Conservation (phyloP, 306 rosid species). For the Gynostemma pentaphyllum region DNA sequence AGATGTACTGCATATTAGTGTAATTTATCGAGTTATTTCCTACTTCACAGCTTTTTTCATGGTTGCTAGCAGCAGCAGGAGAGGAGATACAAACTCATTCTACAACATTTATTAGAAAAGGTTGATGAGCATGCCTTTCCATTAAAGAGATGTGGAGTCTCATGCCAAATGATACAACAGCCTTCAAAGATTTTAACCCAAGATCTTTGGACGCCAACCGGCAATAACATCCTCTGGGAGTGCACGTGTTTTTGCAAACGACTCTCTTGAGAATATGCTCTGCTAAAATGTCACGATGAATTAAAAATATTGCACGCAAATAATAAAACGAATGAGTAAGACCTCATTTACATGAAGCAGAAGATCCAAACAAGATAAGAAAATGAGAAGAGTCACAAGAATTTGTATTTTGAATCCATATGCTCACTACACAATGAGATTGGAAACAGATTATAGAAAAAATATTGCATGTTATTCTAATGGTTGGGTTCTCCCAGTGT, state of each 20-base stretch:
- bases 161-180: neutral
- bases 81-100: neutral
- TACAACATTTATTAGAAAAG: neutral
- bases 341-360: neutral
- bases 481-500: neutral
- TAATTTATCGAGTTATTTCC: neutral
- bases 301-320: neutral
- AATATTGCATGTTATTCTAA: neutral
- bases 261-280: slow-evolving; percentile 66
- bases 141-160: neutral
- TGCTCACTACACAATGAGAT: no score
- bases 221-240: slow-evolving; percentile 67
- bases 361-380: neutral
- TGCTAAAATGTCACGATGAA: slow-evolving; percentile 21
- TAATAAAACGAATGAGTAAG: neutral
- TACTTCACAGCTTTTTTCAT: slow-evolving; percentile 1
- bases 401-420: no score
- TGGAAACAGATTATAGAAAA: no score
- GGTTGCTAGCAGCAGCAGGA: neutral
- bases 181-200: slow-evolving; percentile 26
- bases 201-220: slow-evolving; percentile 95
- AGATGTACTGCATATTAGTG: neutral
- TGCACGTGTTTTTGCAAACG: slow-evolving; percentile 67
- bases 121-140: neutral
- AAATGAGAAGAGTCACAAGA: no score